Base-by-base conservation (phyloP, 2,329 filamentous ascomycete species). In the Epichloe amarillans region DNA sequence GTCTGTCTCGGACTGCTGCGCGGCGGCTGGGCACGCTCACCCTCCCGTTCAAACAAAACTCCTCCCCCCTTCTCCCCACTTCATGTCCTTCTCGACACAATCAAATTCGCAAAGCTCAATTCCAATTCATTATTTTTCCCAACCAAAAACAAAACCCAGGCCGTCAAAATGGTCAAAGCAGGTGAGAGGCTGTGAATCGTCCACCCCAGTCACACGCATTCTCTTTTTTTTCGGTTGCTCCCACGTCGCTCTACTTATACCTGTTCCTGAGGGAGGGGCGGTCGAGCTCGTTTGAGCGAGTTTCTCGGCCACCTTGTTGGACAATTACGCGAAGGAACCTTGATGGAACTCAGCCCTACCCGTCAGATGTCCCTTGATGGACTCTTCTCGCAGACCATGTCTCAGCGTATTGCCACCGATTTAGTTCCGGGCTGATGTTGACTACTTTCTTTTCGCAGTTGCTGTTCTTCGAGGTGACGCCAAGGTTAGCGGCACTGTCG, bases 391-490 rank as follows among this genome's bases (percentile, higher is more conserved):
- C 26, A 23, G 26, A 49, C 30, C 39, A 47, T 35, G 46, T 35
- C 39, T 44, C 19, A 36, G 42, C 36, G n/a, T 46, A 39, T 23
- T 39, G 19, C 48, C 42, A 44, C 51, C 51, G 48, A 46, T 30
- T 23, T 17, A 21, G 19, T 38, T 21, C n/a, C 15, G 37, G 19
- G 49, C 52, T 53, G 47, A 52, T 37, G 33, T 39, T 49, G 19
- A 15, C 47, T 39, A n/a, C 40, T 11, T n/a, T 41, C 44, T 33
- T 61, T 43, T 43, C 64, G 54, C 66, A 97, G 93, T 97, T 76
- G 87, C 86, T 75, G 88, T 95, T 71, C 75, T 98, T 78, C 91
- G 93, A 73, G 93, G 93, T 81, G 93, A 97, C 82, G 88, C 89
- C 72, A 95, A 90, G 78, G 76, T 98, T 79, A 76, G 82, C 68